Conservation (phyloP, 768 basidiomycete species). For the Podaxis carcinomalis region DNA sequence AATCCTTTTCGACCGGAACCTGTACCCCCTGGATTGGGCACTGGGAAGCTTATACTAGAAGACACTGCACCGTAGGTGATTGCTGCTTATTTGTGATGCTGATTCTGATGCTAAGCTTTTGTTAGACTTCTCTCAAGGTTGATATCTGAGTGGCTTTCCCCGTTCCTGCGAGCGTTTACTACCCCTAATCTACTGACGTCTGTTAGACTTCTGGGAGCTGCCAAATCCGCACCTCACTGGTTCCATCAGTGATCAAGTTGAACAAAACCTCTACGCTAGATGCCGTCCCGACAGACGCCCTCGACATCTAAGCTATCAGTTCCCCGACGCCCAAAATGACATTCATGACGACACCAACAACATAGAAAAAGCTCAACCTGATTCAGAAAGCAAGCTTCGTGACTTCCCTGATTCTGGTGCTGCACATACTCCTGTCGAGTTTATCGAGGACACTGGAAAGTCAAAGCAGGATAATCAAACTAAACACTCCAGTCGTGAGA, state of each 20-base stretch:
- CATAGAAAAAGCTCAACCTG: constrained; percentile 7
- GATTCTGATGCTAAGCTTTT: background rate
- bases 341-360: background rate
- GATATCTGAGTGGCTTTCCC: constrained; percentile 42
- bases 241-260: constrained; percentile 32
- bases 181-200: background rate
- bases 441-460: background rate
- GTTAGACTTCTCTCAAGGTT: constrained; percentile 33
- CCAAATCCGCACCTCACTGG: constrained; percentile 29
- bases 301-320: constrained; percentile 3
- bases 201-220: constrained; percentile 43
- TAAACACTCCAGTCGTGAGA: background rate
- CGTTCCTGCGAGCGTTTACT: constrained; percentile 35
- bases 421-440: constrained; percentile 7
- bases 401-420: background rate
- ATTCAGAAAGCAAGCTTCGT: background rate
- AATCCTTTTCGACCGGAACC: constrained; percentile 40
- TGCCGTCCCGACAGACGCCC: constrained; percentile 38
- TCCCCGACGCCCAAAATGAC: background rate
- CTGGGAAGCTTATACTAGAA: constrained; percentile 41
- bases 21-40: constrained; percentile 47
- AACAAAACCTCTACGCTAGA: constrained; percentile 38
- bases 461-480: background rate
- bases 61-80: constrained; percentile 28
- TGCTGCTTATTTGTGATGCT: background rate